Evolutionary conservation across 768 basidiomycete genomes (phyloP).

Genomic region (Hemileccinum impolitum): DNA sequence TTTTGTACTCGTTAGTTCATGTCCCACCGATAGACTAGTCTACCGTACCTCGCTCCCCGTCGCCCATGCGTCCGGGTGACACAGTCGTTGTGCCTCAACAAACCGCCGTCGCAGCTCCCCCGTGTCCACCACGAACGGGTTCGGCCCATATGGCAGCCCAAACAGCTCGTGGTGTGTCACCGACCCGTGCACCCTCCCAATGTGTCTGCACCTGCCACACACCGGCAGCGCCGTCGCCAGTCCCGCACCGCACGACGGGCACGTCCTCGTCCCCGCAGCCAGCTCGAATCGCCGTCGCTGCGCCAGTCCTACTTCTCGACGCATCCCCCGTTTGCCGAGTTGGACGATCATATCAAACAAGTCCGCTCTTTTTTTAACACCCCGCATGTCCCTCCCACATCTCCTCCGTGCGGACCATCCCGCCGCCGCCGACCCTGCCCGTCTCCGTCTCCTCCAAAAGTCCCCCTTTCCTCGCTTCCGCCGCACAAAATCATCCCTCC

Average conservation of each 20-base stretch:
- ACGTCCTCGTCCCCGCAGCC: constrained; percentile 27
- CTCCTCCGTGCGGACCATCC: constrained; percentile 40
- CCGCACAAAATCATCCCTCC: no score
- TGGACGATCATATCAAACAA: constrained; percentile 16
- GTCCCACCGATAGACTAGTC: constrained; percentile 2
- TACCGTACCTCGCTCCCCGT: constrained; percentile 54
- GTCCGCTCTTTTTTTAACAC: constrained; percentile 1
- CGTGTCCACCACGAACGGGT: constrained; percentile 70
- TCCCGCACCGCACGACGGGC: constrained; percentile 59
- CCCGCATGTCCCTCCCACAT: constrained; percentile 33
- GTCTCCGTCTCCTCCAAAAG: constrained; percentile 41
- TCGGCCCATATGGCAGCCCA: constrained; percentile 55
- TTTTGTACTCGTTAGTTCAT: constrained; percentile 14
- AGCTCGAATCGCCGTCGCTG: constrained; percentile 15
- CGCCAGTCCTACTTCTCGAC: constrained; percentile 3
- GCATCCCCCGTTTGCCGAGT: constrained; percentile 9
- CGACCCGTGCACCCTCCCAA: constrained; percentile 53
- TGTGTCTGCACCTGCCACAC: constrained; percentile 68
- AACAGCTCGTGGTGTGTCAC: constrained; percentile 68
- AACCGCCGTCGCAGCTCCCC: constrained; percentile 61
- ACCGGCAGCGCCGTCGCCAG: constrained; percentile 69
- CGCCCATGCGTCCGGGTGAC: constrained; percentile 88
- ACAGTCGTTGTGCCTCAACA: constrained; percentile 64
- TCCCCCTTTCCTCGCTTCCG: constrained; percentile 31
- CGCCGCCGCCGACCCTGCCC: constrained; percentile 43